Evolutionary conservation across 176 grass and related monocot genomes (phyloP).

Genomic region (Aegilops longissima): DNA sequence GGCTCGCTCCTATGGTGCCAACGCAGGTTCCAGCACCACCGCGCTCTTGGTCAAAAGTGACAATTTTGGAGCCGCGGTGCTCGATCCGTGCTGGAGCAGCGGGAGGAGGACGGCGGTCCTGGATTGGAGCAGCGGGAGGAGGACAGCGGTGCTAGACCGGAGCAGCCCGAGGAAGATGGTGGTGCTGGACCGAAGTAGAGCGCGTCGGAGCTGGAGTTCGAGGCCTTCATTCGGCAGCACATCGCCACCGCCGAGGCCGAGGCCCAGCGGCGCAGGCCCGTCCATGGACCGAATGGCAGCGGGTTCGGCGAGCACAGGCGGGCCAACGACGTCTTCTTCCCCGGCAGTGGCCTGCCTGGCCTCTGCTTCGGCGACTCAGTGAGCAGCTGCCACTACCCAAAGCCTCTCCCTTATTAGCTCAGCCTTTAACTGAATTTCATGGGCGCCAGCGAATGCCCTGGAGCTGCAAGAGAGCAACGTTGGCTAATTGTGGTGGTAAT

Average conservation of each 20-base stretch:
- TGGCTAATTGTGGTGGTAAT: constrained; percentile 38
- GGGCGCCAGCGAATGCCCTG: constrained; percentile 19
- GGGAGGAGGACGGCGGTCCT: too few relatives aligned
- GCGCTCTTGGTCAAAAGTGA: too few relatives aligned
- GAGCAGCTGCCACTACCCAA: neutral
- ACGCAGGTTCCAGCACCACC: too few relatives aligned
- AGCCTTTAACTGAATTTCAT: neutral
- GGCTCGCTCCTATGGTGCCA: too few relatives aligned
- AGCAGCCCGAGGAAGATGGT: too few relatives aligned
- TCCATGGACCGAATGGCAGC: neutral
- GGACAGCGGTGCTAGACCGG: too few relatives aligned
- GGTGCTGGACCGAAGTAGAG: too few relatives aligned
- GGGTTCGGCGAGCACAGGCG: neutral
- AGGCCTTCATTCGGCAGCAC: too few relatives aligned
- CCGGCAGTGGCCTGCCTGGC: neutral
- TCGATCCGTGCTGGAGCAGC: too few relatives aligned
- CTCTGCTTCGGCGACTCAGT: constrained; percentile 23
- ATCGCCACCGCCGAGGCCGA: neutral
- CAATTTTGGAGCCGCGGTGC: too few relatives aligned
- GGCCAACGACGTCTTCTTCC: neutral
- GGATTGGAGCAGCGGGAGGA: too few relatives aligned
- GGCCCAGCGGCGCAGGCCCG: neutral
- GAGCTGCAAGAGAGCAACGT: constrained; percentile 35
- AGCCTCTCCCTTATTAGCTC: neutral
- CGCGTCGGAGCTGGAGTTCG: too few relatives aligned